Evolutionary conservation across 768 basidiomycete genomes (phyloP).

Genomic region (Mycena maculata): DNA sequence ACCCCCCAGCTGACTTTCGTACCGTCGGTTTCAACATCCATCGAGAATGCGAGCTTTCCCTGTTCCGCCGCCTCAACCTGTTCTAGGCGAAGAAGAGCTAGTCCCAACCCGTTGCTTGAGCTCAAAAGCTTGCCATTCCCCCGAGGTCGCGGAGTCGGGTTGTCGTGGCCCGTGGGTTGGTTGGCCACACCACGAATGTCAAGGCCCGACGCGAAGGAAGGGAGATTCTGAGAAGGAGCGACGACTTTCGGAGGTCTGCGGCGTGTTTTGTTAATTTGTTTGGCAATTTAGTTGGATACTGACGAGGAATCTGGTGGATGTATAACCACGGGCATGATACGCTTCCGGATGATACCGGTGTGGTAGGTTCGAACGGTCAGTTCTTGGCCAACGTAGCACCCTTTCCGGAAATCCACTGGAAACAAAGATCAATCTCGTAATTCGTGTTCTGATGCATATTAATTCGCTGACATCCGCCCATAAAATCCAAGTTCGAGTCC

Average conservation of each 20-base stretch:
- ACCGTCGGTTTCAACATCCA: slow-evolving; percentile 52
- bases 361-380: slow-evolving; percentile 97
- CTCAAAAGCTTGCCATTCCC: slow-evolving; percentile 82
- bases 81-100: slow-evolving; percentile 86
- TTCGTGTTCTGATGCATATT: not conserved
- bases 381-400: slow-evolving; percentile 98
- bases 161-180: slow-evolving; percentile 36
- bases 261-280: slow-evolving; percentile 4
- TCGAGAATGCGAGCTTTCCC: slow-evolving; percentile 52
- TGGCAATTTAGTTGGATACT: slow-evolving; percentile 28
- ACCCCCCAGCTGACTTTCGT: slow-evolving; percentile 55
- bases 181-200: slow-evolving; percentile 51
- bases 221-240: slow-evolving; percentile 34
- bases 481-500: slow-evolving; percentile 94
- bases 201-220: slow-evolving; percentile 46
- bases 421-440: slow-evolving; percentile 24
- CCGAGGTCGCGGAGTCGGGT: slow-evolving; percentile 67
- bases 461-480: slow-evolving; percentile 84
- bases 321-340: slow-evolving; percentile 85
- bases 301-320: slow-evolving; percentile 52
- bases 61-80: slow-evolving; percentile 67
- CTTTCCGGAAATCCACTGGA: slow-evolving; percentile 93
- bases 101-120: slow-evolving; percentile 67
- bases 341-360: slow-evolving; percentile 90
- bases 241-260: slow-evolving; percentile 29